Evolutionary conservation across 306 rosid genomes (phyloP).

Genomic region (Cyclanthera cordifolia): DNA sequence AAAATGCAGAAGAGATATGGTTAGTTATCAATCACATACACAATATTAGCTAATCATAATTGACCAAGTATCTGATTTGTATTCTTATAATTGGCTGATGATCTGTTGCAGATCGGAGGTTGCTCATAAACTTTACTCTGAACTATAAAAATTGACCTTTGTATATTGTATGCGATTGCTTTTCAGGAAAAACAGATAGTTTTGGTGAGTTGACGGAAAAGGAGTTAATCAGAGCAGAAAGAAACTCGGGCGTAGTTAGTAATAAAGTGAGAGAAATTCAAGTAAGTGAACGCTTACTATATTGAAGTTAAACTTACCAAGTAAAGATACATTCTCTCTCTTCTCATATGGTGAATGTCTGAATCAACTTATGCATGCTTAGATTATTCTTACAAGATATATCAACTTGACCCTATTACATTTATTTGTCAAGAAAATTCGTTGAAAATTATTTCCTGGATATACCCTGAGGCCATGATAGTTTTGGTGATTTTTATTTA

Average conservation of each 20-base stretch:
- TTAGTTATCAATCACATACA: slow-evolving; percentile 26
- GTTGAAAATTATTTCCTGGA: no score
- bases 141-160: slow-evolving; percentile 8
- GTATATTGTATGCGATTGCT: background rate
- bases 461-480: no score
- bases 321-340: no score
- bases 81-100: background rate
- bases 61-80: no score
- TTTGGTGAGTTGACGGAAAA: slow-evolving; percentile 61
- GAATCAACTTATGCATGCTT: no score
- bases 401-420: no score
- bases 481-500: no score
- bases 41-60: background rate
- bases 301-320: no score
- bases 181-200: slow-evolving; percentile 51
- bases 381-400: no score
- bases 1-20: slow-evolving; percentile 83
- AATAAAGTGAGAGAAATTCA: slow-evolving; percentile 87
- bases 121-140: background rate
- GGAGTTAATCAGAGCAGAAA: slow-evolving; percentile 92
- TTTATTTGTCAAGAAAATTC: no score
- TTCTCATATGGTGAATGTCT: no score
- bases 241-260: slow-evolving; percentile 85
- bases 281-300: slow-evolving; percentile 33
- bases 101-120: background rate